These are phyloP conservation scores for Tetrahymena borealis DNA, from an alignment of 73 alveolate genomes.

Conservation along the genomic window DNA sequence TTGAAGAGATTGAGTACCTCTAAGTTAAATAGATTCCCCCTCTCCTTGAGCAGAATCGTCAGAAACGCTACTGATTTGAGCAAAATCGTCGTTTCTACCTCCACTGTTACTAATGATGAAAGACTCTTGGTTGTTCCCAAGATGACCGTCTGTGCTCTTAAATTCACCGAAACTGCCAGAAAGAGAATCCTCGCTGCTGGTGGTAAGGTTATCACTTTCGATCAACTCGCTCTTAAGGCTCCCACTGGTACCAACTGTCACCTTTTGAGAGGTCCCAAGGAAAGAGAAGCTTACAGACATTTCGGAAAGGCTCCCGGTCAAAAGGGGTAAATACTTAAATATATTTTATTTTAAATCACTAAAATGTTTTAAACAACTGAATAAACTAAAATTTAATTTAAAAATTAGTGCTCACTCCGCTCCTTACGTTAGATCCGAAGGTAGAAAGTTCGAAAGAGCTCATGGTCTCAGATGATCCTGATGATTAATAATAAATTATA, in stretches of 20 bases:
- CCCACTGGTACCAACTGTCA: conserved; percentile 79
- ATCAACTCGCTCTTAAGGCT: conserved; percentile 74
- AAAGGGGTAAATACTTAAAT: conserved; percentile 33
- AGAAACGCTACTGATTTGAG: conserved; percentile 54
- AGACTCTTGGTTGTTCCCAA: conserved; percentile 74
- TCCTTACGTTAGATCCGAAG: neutral
- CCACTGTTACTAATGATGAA: conserved; percentile 77
- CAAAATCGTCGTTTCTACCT: conserved; percentile 74
- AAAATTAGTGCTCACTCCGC: neutral
- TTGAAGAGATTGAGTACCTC: conserved; percentile 77
- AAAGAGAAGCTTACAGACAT: conserved; percentile 89
- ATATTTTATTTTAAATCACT: neutral
- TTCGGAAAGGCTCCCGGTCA: conserved; percentile 91
- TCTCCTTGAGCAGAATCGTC: conserved; percentile 79
- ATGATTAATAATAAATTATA: neutral
- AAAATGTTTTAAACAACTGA: no score
- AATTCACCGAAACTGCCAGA: conserved; percentile 95
- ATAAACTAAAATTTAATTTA: neutral
- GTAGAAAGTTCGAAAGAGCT: conserved; percentile 1
- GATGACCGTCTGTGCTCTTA: conserved; percentile 87
- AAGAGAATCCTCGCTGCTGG: conserved; percentile 90
- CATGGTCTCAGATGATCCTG: neutral
- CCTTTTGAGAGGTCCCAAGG: conserved; percentile 91
- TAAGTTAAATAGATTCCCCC: conserved; percentile 78
- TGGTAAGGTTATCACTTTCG: conserved; percentile 93